Evolutionary conservation across 305 asterid genomes (phyloP).

Genomic region (Andrographis paniculata): DNA sequence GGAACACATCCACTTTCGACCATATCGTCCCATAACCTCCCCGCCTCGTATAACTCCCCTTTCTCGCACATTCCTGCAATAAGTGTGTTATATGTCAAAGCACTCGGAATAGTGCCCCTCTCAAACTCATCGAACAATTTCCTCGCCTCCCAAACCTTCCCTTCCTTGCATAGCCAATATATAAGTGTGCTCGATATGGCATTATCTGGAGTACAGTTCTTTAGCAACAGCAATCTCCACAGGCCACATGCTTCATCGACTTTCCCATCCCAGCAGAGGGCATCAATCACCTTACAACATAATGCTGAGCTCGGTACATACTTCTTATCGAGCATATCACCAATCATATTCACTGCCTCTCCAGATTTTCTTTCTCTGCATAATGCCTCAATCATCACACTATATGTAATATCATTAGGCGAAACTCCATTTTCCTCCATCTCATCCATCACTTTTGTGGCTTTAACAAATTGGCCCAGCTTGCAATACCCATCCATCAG

Average conservation of each 20-base stretch:
- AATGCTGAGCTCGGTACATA: constrained; percentile 56
- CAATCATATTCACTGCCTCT: constrained; percentile 61
- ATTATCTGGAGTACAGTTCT: constrained; percentile 74
- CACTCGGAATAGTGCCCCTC: constrained; percentile 64
- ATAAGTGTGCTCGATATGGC: constrained; percentile 62
- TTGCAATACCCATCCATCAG: constrained; percentile 78
- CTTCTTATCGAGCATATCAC: constrained; percentile 72
- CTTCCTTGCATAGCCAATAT: constrained; percentile 81
- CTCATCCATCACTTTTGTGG: constrained; percentile 88
- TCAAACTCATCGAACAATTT: constrained; percentile 75
- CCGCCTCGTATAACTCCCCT: constrained; percentile 81
- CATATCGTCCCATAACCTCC: constrained; percentile 92
- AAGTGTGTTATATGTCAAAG: constrained; percentile 63
- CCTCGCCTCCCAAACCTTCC: constrained; percentile 61
- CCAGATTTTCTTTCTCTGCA: constrained; percentile 66
- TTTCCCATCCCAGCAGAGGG: constrained; percentile 61
- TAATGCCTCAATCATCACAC: constrained; percentile 75
- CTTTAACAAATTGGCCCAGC: constrained; percentile 53
- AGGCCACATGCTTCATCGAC: constrained; percentile 58
- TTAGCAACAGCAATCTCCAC: constrained; percentile 63
- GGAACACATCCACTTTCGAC: constrained; percentile 63
- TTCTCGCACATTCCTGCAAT: constrained; percentile 80
- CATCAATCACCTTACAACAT: constrained; percentile 71
- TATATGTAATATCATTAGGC: constrained; percentile 77
- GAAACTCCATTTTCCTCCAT: constrained; percentile 74